These are phyloP conservation scores for Actinomortierella ambigua DNA, from an alignment of 371 early-diverging fungal species.

Conservation along the genomic window DNA sequence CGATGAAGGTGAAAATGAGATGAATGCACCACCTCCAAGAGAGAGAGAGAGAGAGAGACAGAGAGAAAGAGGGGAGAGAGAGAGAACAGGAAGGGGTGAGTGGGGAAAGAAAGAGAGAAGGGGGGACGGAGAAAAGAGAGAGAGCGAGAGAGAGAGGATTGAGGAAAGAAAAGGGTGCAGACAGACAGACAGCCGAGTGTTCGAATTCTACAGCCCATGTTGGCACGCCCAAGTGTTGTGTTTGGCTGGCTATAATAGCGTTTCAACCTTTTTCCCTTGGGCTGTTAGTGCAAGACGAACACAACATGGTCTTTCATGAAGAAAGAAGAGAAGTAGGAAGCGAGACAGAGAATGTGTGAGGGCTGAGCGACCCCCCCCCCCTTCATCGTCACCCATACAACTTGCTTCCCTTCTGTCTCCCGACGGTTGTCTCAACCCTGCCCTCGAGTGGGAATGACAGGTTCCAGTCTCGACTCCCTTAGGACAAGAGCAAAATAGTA, in stretches of 20 bases:
- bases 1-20: not conserved
- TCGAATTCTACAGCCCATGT: not conserved
- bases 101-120: conserved; percentile 1
- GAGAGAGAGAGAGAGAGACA: not conserved
- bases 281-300: no score
- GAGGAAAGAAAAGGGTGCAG: not conserved
- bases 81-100: conserved; percentile 5
- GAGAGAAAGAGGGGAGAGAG: not conserved
- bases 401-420: no score
- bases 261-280: no score
- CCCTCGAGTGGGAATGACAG: no score
- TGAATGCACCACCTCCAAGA: no score
- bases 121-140: not conserved
- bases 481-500: not conserved
- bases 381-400: no score
- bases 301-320: not conserved
- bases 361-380: no score
- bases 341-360: no score
- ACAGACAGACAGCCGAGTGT: not conserved
- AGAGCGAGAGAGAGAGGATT: not conserved
- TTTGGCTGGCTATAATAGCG: not conserved
- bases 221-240: no score
- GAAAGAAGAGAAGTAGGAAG: no score
- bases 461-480: no score
- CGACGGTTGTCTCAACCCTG: no score